A percentile compares a stretch with the other conserved stretches of the same genome.
Evolutionary conservation across 306 rosid species (phyloP).

Genomic region (Potentilla sterilis): DNA sequence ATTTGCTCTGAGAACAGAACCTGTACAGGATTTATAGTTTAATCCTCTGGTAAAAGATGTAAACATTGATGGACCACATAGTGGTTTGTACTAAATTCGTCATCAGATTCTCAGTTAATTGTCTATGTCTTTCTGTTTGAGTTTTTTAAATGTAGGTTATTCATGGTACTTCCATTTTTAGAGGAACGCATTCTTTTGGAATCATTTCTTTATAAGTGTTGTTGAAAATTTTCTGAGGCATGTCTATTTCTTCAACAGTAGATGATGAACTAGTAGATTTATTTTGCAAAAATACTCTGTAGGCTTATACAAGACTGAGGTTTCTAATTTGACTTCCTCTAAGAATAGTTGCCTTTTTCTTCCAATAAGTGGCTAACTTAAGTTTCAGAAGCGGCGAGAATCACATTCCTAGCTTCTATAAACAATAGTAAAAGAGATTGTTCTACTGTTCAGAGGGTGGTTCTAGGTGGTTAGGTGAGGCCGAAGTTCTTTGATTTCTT

Average conservation of each 20-base stretch:
- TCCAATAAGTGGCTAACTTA: not conserved
- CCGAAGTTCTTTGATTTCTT: not conserved
- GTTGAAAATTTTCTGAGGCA: not conserved
- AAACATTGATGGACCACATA: slow-evolving; percentile 9
- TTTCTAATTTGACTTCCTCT: not conserved
- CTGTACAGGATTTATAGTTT: slow-evolving; percentile 41
- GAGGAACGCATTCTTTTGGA: not conserved
- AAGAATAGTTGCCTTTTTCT: not conserved
- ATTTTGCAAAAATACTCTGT: not conserved
- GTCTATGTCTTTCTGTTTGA: not conserved
- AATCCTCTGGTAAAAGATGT: slow-evolving; percentile 25
- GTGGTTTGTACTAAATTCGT: not conserved
- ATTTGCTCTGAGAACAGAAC: slow-evolving; percentile 76
- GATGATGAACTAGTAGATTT: not conserved
- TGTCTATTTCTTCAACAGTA: not conserved
- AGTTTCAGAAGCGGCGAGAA: not conserved
- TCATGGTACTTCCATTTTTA: no score
- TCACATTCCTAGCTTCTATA: not conserved
- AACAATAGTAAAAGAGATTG: not conserved
- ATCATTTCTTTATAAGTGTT: not conserved
- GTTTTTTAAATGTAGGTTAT: not conserved
- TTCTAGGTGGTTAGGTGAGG: not conserved
- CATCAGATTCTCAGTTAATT: not conserved
- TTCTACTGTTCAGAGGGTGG: not conserved
- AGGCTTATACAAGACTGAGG: not conserved